Evolutionary conservation across 208 protist genomes (phyloP), one percentile per base, ranked within the genome.

Genomic region (Acanthamoeba sp.): DNA sequence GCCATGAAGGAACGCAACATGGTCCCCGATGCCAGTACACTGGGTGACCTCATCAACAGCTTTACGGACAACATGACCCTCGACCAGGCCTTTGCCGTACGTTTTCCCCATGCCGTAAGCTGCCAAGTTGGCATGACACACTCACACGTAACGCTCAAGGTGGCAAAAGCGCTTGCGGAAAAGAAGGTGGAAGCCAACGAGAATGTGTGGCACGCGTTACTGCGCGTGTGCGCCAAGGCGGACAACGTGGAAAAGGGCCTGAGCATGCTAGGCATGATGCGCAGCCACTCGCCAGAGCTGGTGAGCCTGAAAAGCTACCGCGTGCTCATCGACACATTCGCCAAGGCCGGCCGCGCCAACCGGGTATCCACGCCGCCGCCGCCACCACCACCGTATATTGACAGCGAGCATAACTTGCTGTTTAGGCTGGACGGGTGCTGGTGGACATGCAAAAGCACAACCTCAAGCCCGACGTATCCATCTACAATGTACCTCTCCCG

Each of bases 1-100:
- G 40, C 40, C 42, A 84, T 84, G 73, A 84, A 84, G 73, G 32
- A 84, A 5, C 73, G 73, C 40, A 84, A 84, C 42, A 52, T 84
- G n/a, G n/a, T 34, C 14, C 73, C 73, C 20, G 18, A 12, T 38
- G 20, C 24, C 22, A 14, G 38, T 2, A n/a, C 29, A 5, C 22
- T 84, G 4, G 34, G 12, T 22, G 34, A n/a, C 36, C 7, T 84
- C 42, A 84, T 84, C 73, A 84, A 45, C 73, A 4, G 27, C 22
- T 29, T 52, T 9, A 14, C 38, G 14, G 38, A 84, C 40, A 45
- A 3, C 73, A 84, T 84, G 34, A 10, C 73, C 34, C 9, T 52
- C 18, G 12, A 24, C 73, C 73, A 52, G 24, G 73, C 73, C 73
- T 32, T 52, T 38, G 12, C 6, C 12, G 73, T 84, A 29, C 34